Evolutionary conservation across 2,329 filamentous ascomycete genomes (phyloP).

Genomic region (Spiromastix sp.): DNA sequence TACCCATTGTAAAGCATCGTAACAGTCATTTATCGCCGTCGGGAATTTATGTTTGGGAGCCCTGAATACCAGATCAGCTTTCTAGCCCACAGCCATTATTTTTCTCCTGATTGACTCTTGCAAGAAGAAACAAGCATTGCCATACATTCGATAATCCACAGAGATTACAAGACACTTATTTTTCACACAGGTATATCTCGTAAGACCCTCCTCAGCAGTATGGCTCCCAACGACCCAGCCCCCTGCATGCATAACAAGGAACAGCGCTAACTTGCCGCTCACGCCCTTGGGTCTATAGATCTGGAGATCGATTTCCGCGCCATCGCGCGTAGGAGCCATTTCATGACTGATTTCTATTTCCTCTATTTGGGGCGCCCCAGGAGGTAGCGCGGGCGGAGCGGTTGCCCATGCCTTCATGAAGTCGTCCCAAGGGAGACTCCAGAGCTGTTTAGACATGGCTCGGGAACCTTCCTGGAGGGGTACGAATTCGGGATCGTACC

Average conservation of each 20-base stretch:
- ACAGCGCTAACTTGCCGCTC: not conserved
- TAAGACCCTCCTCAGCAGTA: constrained; percentile 1
- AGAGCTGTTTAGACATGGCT: not conserved
- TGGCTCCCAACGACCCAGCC: constrained; percentile 2
- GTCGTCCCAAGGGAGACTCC: not conserved
- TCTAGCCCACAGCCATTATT: too few species aligned
- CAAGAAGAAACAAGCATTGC: not conserved
- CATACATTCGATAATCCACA: constrained; percentile 5
- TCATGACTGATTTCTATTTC: not conserved
- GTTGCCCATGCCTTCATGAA: not conserved
- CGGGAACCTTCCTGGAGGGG: not conserved
- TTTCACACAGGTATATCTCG: not conserved
- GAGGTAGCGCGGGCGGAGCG: not conserved
- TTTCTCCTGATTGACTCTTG: not conserved
- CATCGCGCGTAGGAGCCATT: not conserved
- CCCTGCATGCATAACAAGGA: not conserved
- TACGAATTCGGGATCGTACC: not conserved
- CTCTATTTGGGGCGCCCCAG: not conserved
- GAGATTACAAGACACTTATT: constrained; percentile 1
- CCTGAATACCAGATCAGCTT: too few species aligned
- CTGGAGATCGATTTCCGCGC: not conserved
- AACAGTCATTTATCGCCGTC: constrained; percentile 2
- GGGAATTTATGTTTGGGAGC: constrained; percentile 1
- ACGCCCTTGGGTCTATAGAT: not conserved
- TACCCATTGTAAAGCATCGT: constrained; percentile 3